Base-by-base conservation (phyloP, 2,329 filamentous ascomycete species). In the Fusarium pseudocircinatum region DNA sequence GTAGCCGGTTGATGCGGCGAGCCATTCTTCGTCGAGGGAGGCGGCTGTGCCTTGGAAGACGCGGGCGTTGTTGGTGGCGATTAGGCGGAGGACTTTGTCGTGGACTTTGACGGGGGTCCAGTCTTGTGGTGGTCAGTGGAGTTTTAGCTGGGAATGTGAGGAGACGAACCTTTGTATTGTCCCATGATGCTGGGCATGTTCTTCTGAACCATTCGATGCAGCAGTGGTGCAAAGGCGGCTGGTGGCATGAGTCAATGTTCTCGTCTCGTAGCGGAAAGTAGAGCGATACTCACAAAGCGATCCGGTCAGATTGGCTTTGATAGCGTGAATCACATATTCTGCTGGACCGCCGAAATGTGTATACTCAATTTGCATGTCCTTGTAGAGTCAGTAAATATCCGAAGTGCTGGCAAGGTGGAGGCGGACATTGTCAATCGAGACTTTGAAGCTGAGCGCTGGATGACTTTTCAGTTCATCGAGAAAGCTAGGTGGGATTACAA, bases 341-440 rank as follows among this genome's bases (percentile, higher is more conserved):
- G 66, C 52, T 18, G 67, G 67, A 3, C 67, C 67, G 1, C 67
- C 67, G 11, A 69, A 69, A 10, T 70, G 56, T 3, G 67, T 69
- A 16, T 69, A 69, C 18, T 69, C 63, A 2, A 72, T 71, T 63
- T 67, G 68, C 67, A 70, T 70, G 0, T 70, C 69, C 57, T 71
- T 12, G 0, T 0, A 10, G 3, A 4, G 26, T 69, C n/a, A 50
- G 47, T 6, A 2, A 36, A 37, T 9, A 34, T 12, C 6, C 4
- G 9, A 4, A 28, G 1, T 30, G 20, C 4, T n/a, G 9, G 6
- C 15, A 1, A 24, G 18, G 6, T 2, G 6, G 0, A 7, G 11
- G 4, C 47, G 0, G 1, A 34, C 47, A 34, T 71, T 71, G 3
- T 71, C 63, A 13, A 71, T 71, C 0, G 69, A 71, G 1, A 50